phyloP scores from a whole-genome alignment of 352 stramenopile genomes.

The Phytophthora lateralis region DNA sequence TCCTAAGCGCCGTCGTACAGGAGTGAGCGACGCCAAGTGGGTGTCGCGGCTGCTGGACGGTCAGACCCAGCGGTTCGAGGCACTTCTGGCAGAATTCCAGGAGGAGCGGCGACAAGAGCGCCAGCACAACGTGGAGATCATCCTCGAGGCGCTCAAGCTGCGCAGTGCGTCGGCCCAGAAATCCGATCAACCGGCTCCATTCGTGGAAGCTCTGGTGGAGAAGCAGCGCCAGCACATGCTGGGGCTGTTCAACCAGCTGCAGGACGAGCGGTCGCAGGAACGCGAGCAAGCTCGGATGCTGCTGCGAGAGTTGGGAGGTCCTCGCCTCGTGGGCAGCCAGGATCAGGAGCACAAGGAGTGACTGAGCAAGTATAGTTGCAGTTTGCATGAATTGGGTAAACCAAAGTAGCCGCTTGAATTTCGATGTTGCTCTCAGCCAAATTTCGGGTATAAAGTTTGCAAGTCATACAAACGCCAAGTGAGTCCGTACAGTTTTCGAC shows the following conservation, averaged over 20 bases:
- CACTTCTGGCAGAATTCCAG: constrained; percentile 43
- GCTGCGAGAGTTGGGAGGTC: constrained; percentile 29
- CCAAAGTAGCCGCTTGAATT: constrained; percentile 22
- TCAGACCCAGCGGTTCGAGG: constrained; percentile 43
- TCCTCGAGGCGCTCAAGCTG: constrained; percentile 43
- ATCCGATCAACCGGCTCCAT: constrained; percentile 30
- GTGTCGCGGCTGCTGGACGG: constrained; percentile 39
- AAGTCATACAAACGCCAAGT: neutral
- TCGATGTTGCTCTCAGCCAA: constrained; percentile 22
- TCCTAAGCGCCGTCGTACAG: constrained; percentile 29
- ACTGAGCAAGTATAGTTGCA: neutral
- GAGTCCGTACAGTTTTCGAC: neutral
- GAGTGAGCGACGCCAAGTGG: constrained; percentile 38
- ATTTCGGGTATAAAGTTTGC: neutral
- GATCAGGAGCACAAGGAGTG: constrained; percentile 33
- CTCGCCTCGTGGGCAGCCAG: constrained; percentile 18
- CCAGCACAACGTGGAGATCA: constrained; percentile 46
- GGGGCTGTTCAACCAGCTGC: constrained; percentile 41
- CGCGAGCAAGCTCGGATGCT: constrained; percentile 39
- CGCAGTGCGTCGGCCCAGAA: constrained; percentile 28
- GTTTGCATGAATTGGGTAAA: constrained; percentile 16
- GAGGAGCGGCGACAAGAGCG: constrained; percentile 47
- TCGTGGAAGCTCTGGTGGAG: constrained; percentile 42
- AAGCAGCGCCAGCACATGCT: constrained; percentile 46
- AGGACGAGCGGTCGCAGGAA: constrained; percentile 40